Percentiles rank a stretch among this genome's conserved stretches.
Conservation (phyloP, 257 asterid genomes). For the Fraxinus quadrangulata region DNA sequence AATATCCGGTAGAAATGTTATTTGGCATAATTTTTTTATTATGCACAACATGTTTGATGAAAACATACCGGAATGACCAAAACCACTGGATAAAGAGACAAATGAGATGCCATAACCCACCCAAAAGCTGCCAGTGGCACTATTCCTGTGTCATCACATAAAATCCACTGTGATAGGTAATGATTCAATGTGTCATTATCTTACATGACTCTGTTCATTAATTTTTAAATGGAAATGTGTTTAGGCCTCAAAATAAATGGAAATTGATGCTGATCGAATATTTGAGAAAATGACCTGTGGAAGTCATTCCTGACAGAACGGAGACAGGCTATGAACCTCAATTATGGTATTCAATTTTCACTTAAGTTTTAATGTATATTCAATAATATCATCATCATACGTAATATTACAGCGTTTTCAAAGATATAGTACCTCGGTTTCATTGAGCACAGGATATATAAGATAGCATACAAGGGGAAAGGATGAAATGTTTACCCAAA, state of each 20-base stretch:
- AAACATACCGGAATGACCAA: conserved; percentile 78
- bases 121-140: conserved; percentile 93
- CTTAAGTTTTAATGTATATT: not conserved
- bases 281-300: not conserved
- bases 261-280: not conserved
- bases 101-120: conserved; percentile 89
- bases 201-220: conserved; percentile 14
- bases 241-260: not conserved
- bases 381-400: not conserved
- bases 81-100: conserved; percentile 81
- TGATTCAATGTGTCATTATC: conserved; percentile 19
- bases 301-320: not conserved
- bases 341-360: not conserved
- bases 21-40: conserved; percentile 14
- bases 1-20: not conserved
- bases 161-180: not conserved
- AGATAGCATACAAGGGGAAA: not conserved
- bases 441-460: not conserved
- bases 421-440: not conserved
- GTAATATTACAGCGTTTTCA: not conserved
- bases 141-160: conserved; percentile 51
- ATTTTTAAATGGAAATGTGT: conserved; percentile 11
- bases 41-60: conserved; percentile 20
- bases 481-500: not conserved
- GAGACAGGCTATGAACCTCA: conserved; percentile 14